phyloP scores from a whole-genome alignment of 140 eudicot genomes.

The Bidens hawaiensis region DNA sequence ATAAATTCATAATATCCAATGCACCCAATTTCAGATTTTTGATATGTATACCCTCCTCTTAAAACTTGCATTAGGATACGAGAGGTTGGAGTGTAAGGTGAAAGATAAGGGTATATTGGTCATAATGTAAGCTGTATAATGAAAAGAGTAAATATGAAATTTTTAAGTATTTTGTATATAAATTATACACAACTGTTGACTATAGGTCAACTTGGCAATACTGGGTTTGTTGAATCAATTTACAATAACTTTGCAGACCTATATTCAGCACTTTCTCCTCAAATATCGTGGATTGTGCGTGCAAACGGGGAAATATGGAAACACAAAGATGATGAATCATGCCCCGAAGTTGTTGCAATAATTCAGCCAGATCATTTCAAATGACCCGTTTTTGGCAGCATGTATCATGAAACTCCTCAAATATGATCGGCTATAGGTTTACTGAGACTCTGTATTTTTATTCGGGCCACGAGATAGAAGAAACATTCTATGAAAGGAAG shows the following conservation, averaged over 20 bases:
- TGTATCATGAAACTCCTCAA: background rate
- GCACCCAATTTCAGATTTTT: background rate
- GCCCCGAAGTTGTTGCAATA: slow-evolving; percentile 61
- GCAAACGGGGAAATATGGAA: slow-evolving; percentile 96
- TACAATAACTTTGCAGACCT: slow-evolving; percentile 43
- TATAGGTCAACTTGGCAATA: background rate
- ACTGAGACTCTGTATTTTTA: background rate
- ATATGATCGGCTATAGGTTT: background rate
- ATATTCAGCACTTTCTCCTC: slow-evolving; percentile 70
- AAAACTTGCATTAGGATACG: no score
- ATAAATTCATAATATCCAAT: no score
- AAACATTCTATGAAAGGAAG: background rate
- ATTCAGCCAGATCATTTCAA: slow-evolving; percentile 74
- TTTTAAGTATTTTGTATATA: background rate
- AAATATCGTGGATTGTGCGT: slow-evolving; percentile 77
- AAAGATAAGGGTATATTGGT: no score
- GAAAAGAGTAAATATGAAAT: no score
- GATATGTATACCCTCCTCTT: background rate
- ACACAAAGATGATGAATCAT: slow-evolving; percentile 66
- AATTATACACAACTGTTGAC: background rate
- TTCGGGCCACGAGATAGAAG: background rate
- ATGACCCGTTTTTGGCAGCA: slow-evolving; percentile 18
- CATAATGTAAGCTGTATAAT: no score
- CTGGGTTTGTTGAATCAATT: background rate
- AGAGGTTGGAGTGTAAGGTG: no score